Evolutionary conservation across 768 basidiomycete species (phyloP).

Genomic region (Lactarius hatsudake): DNA sequence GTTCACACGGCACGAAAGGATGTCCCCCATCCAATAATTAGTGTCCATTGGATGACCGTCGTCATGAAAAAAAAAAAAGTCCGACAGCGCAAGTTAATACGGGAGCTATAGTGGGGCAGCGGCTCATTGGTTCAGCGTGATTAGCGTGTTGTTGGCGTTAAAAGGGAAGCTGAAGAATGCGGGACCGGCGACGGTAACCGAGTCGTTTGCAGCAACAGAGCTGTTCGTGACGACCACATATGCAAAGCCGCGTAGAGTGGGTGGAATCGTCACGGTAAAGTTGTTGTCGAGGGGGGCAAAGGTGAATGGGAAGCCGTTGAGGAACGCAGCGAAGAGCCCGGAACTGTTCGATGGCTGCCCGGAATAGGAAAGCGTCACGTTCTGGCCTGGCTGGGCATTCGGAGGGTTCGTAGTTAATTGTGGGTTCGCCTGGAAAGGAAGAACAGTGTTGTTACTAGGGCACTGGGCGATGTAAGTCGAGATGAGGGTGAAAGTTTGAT

Average conservation of each 20-base stretch:
- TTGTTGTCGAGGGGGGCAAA: conserved; percentile 3
- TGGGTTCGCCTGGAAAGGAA: conserved; percentile 52
- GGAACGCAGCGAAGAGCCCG: conserved; percentile 7
- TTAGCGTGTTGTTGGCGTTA: conserved; percentile 1
- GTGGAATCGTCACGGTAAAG: neutral
- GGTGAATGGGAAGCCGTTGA: conserved; percentile 4
- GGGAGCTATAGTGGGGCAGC: neutral
- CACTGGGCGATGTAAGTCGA: conserved; percentile 47
- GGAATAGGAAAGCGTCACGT: conserved; percentile 32
- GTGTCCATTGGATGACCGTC: neutral
- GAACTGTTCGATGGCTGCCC: conserved; percentile 1
- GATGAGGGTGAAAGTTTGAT: conserved; percentile 49
- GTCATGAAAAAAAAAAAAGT: neutral
- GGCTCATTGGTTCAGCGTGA: conserved; percentile 1
- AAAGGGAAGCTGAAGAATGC: conserved; percentile 9
- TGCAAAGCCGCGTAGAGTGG: neutral
- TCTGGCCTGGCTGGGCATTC: conserved; percentile 34
- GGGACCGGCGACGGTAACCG: conserved; percentile 8
- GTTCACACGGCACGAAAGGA: neutral
- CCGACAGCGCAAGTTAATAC: conserved; percentile 4
- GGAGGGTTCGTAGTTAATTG: conserved; percentile 37
- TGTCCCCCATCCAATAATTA: neutral
- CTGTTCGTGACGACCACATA: neutral
- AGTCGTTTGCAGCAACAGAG: conserved; percentile 1
- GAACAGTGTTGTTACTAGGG: conserved; percentile 46